Base-by-base conservation (phyloP, 768 basidiomycete species). In the Galerina sulciceps region DNA sequence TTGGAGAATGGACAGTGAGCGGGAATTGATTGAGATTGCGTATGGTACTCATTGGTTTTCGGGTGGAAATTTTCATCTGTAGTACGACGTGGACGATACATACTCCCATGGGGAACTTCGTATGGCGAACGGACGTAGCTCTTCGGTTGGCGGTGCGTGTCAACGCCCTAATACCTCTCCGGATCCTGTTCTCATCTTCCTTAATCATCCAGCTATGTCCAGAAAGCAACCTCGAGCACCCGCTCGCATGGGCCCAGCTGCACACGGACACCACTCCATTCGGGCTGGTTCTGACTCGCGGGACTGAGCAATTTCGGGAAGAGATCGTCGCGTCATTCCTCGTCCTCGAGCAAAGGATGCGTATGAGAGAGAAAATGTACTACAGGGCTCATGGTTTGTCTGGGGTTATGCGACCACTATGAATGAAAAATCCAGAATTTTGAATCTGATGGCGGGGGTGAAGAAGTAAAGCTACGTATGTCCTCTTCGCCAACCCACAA, bases 111-210 rank as follows among this genome's bases (percentile, higher is more conserved):
- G 59, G 58, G 5, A 55, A 34, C 4, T 60, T 60, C 18, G 40
- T 51, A 42, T 60, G 59, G 59, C 46, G 42, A n/a, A 40, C 41
- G 14, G 47, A 55, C 23, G 41, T 22, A 4, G 22, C 26, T 4
- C 41, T 55, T 35, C 43, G 59, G 13, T 26, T 60, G 26, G 59
- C 59, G 4, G 59, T 60, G 34, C 50, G 59, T 51, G 15, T 10
- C 35, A 15, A 8, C 3, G 3, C 23, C 10, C 10, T 1, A 2
- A 5, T 0, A 38, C 15, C 10, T 38, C 3, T 3, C 10, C 8
- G 20, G 14, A 8, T 36, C 20, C 26, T n/a, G 15, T 13, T 2
- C 9, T 38, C 4, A 23, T 23, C 14, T 17, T 38, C 20, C 43
- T 18, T 22, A 44, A 6, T 22, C 8, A 17, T 6, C 14, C 26